Evolutionary conservation across 495 filamentous ascomycete genomes (phyloP).

Genomic region (Xylaria sp.): DNA sequence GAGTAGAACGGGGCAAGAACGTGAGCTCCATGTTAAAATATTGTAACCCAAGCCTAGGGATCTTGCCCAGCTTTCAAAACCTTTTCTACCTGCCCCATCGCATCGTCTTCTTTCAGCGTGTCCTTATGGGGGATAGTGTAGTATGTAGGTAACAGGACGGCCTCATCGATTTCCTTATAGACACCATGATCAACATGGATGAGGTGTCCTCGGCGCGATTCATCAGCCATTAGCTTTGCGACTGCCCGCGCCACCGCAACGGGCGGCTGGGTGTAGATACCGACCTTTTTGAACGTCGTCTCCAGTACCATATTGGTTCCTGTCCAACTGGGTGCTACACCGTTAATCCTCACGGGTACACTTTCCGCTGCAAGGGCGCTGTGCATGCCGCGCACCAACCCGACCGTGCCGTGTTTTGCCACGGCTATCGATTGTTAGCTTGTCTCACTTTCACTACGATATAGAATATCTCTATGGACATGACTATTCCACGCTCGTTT

Average conservation of each 20-base stretch:
- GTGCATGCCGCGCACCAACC: conserved; percentile 44
- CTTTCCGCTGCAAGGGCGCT: conserved; percentile 22
- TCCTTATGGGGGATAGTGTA: neutral
- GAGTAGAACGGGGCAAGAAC: neutral
- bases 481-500: neutral
- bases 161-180: conserved; percentile 50
- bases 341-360: conserved; percentile 47
- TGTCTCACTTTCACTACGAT: neutral
- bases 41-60: neutral
- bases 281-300: conserved; percentile 35
- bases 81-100: neutral
- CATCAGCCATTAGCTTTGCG: conserved; percentile 47
- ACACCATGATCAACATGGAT: conserved; percentile 50
- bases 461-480: neutral
- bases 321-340: conserved; percentile 54
- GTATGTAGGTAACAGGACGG: conserved; percentile 4
- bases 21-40: neutral
- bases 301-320: conserved; percentile 44
- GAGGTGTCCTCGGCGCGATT: conserved; percentile 44
- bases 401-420: conserved; percentile 46
- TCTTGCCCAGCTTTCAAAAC: neutral
- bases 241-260: conserved; percentile 49
- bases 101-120: neutral
- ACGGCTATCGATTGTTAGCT: conserved; percentile 19
- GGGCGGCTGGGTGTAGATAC: conserved; percentile 39